phyloP scores from a whole-genome alignment of 257 asterid species.

The Forsythia viridissima region DNA sequence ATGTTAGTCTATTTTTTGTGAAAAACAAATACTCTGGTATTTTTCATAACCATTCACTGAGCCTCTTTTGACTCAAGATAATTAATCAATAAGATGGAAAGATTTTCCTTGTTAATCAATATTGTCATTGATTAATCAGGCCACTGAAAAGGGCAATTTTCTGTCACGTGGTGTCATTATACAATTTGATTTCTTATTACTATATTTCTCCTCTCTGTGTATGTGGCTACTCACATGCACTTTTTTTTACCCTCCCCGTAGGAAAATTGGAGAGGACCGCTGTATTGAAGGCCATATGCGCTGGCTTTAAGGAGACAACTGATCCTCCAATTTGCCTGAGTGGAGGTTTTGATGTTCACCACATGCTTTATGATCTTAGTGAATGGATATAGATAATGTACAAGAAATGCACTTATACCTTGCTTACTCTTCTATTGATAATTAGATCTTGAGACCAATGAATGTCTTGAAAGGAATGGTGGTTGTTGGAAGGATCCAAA shows the following conservation, averaged over 20 bases:
- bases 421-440: constrained; percentile 7
- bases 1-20: not conserved
- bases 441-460: constrained; percentile 84
- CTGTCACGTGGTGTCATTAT: not conserved
- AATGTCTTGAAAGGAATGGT: constrained; percentile 78
- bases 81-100: not conserved
- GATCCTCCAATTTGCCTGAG: constrained; percentile 86
- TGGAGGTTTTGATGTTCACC: constrained; percentile 47
- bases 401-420: not conserved
- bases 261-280: constrained; percentile 86
- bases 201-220: not conserved
- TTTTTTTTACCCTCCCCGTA: constrained; percentile 20
- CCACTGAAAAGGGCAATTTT: no score
- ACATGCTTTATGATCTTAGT: not conserved
- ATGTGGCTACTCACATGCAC: not conserved
- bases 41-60: not conserved
- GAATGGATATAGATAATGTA: not conserved
- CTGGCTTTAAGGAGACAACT: constrained; percentile 88
- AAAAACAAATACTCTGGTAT: not conserved
- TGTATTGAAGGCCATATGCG: constrained; percentile 82
- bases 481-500: constrained; percentile 80
- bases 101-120: not conserved
- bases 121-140: no score
- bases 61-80: not conserved
- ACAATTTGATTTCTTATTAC: no score